Evolutionary conservation across 2,329 filamentous ascomycete genomes (phyloP).

Genomic region (Didymella glomerata): DNA sequence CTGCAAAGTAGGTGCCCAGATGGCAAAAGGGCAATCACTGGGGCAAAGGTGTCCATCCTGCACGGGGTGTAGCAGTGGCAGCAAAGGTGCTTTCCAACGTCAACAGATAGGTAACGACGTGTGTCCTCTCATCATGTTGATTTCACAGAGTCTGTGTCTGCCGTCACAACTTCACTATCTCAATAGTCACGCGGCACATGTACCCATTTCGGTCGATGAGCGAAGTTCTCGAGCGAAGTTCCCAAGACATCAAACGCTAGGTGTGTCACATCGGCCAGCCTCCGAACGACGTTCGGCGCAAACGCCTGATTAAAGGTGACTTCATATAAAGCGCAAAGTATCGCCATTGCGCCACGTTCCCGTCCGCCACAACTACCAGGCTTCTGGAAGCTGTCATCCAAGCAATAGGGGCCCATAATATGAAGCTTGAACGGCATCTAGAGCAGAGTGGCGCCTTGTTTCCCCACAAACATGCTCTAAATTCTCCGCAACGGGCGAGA

Average conservation of each 20-base stretch:
- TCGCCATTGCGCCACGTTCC: neutral
- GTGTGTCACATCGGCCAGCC: constrained; percentile 16
- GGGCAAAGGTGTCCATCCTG: neutral
- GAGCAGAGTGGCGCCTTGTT: neutral
- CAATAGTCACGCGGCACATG: neutral
- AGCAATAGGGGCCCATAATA: neutral
- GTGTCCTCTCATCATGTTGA: neutral
- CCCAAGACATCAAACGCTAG: neutral
- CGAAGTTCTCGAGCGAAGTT: neutral
- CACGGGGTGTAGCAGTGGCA: neutral
- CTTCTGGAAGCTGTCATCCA: neutral
- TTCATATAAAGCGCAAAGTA: neutral
- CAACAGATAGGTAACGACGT: neutral
- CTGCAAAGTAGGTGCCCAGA: neutral
- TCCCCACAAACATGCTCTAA: constrained; percentile 5
- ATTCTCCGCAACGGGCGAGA: neutral
- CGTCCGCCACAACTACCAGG: constrained; percentile 1
- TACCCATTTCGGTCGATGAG: neutral
- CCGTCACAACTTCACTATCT: neutral
- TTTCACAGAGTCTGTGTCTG: neutral
- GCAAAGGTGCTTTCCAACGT: neutral
- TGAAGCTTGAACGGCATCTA: constrained; percentile 1
- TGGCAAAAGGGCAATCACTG: neutral
- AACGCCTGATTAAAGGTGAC: constrained; percentile 12
- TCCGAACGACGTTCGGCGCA: constrained; percentile 12